Conservation (phyloP, 78 protist genomes). For the Trichosphaerium sp. region DNA sequence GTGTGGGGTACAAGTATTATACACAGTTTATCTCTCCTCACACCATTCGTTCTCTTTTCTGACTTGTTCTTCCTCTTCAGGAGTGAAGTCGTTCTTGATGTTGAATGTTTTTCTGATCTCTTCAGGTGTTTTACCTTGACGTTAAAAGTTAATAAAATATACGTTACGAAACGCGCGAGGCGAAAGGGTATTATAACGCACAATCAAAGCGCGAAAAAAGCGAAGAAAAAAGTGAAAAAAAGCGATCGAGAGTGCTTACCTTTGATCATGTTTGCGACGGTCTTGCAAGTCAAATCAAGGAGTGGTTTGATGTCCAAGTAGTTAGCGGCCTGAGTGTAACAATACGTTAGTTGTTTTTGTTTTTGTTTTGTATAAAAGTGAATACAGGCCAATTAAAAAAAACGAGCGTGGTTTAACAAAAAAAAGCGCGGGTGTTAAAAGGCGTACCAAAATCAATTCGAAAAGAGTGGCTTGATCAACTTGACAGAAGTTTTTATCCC, state of each 20-base stretch:
- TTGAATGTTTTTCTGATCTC: conserved; percentile 87
- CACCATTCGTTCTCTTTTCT: conserved; percentile 93
- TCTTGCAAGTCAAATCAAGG: conserved; percentile 77
- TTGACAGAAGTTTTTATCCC: conserved; percentile 61
- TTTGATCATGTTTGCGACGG: conserved; percentile 91
- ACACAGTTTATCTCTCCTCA: conserved; percentile 60
- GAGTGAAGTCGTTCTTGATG: conserved; percentile 83
- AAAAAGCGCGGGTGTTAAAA: neutral
- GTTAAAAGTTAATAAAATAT: too few relatives aligned
- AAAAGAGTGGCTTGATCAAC: conserved; percentile 75
- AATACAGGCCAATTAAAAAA: neutral
- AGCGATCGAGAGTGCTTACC: too few relatives aligned
- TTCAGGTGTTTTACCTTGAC: conserved; percentile 88
- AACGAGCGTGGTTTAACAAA: neutral
- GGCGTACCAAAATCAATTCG: conserved; percentile 52
- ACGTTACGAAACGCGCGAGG: too few relatives aligned
- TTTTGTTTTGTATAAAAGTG: neutral
- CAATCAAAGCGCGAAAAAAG: too few relatives aligned
- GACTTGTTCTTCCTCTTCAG: conserved; percentile 91
- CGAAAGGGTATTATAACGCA: too few relatives aligned
- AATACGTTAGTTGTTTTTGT: neutral
- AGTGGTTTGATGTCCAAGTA: conserved; percentile 89
- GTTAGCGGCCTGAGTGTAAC: conserved; percentile 71
- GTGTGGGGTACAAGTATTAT: too few relatives aligned
- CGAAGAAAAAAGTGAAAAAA: too few relatives aligned